These are phyloP conservation scores for Teunomyces stri DNA, from an alignment of 805 yeast genomes.

Conservation along the genomic window DNA sequence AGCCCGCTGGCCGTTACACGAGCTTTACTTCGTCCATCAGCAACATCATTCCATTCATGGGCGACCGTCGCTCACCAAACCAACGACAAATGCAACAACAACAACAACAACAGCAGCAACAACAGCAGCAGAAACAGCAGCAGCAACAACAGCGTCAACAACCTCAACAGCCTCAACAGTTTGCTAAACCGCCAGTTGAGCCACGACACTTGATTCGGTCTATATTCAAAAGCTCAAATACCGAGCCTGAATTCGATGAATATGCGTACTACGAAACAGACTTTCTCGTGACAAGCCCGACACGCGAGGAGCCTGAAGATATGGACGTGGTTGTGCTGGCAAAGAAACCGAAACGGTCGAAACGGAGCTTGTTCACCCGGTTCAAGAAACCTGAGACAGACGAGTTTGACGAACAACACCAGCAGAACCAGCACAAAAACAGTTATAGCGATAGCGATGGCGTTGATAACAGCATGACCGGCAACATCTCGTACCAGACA, in stretches of 20 bases:
- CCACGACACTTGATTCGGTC: slow-evolving; percentile 27
- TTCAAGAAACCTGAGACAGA: slow-evolving; percentile 27
- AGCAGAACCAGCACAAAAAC: slow-evolving; percentile 3
- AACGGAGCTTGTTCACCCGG: slow-evolving; percentile 37
- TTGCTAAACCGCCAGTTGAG: slow-evolving; percentile 13
- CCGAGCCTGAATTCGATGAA: neutral
- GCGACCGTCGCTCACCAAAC: slow-evolving; percentile 22
- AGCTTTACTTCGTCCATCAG: slow-evolving; percentile 36
- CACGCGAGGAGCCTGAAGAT: slow-evolving; percentile 19
- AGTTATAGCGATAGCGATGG: slow-evolving; percentile 9
- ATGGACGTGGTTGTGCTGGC: slow-evolving; percentile 9
- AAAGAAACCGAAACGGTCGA: slow-evolving; percentile 32
- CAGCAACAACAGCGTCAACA: slow-evolving; percentile 15
- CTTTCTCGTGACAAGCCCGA: slow-evolving; percentile 19
- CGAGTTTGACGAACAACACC: neutral
- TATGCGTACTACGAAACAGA: slow-evolving; percentile 7
- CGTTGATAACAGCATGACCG: slow-evolving; percentile 7
- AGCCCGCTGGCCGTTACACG: slow-evolving; percentile 22
- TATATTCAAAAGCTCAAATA: slow-evolving; percentile 13
- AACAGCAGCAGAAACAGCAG: slow-evolving; percentile 9
- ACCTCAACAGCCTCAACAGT: neutral
- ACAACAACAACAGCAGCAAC: slow-evolving; percentile 9
- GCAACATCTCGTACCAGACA: slow-evolving; percentile 10
- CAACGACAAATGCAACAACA: slow-evolving; percentile 13
- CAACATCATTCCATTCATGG: slow-evolving; percentile 43